A percentile compares a stretch with the other conserved stretches of the same genome.
These are phyloP conservation scores for Isabelozyma gotoi DNA, from an alignment of 805 yeast genomes.

Conservation along the genomic window DNA sequence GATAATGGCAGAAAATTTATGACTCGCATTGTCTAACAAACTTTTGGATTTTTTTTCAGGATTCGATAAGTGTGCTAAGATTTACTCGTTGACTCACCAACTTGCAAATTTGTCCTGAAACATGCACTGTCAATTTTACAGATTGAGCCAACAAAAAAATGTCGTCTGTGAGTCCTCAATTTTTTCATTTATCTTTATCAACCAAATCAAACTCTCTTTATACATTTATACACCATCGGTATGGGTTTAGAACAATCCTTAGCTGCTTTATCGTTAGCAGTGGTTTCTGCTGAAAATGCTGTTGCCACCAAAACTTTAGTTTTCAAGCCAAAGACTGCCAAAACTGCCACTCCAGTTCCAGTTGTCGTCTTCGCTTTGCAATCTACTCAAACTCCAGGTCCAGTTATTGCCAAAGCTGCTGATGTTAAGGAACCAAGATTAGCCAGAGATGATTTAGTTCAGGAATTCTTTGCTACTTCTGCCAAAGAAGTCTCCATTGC, in stretches of 20 bases:
- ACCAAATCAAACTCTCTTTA: too few relatives aligned
- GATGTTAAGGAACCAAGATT: slow-evolving; percentile 81
- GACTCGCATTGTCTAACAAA: too few relatives aligned
- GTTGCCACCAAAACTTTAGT: slow-evolving; percentile 70
- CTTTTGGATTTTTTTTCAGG: not conserved
- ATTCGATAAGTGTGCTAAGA: not conserved
- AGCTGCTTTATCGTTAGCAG: slow-evolving; percentile 62
- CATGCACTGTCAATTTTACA: not conserved
- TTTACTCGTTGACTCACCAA: not conserved
- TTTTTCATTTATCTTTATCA: too few relatives aligned
- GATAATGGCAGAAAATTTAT: not conserved
- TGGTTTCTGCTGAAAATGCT: slow-evolving; percentile 51
- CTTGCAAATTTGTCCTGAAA: not conserved
- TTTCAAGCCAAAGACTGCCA: slow-evolving; percentile 90
- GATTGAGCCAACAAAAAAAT: not conserved
- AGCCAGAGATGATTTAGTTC: slow-evolving; percentile 79
- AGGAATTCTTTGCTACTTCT: slow-evolving; percentile 54
- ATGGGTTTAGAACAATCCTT: slow-evolving; percentile 73
- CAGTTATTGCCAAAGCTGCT: slow-evolving; percentile 63
- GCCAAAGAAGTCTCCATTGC: slow-evolving; percentile 67
- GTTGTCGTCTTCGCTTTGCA: slow-evolving; percentile 75
- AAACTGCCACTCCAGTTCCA: slow-evolving; percentile 75
- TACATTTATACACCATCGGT: too few relatives aligned
- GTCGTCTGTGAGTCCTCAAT: too few relatives aligned
- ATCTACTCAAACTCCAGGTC: slow-evolving; percentile 67